Conservation (phyloP, 345 rosid genomes). For the Euphorbia peplus region DNA sequence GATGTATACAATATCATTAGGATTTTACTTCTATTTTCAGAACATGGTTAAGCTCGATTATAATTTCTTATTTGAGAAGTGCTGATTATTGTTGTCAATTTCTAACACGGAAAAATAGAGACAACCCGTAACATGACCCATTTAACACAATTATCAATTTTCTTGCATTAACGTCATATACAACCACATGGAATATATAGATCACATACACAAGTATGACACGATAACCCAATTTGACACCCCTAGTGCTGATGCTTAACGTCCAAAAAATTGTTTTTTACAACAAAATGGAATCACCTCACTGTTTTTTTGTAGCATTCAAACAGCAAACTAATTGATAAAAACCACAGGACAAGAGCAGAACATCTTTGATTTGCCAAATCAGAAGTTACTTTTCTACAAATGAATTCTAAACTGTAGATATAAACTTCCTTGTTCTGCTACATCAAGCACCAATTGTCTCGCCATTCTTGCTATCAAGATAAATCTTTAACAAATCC, state of each 20-base stretch:
- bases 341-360: background rate
- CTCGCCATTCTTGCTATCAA: background rate
- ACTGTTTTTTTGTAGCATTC: background rate
- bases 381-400: background rate
- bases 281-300: background rate
- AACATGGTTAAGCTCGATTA: background rate
- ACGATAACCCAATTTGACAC: too few species aligned
- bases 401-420: background rate
- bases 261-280: too few species aligned
- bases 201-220: too few species aligned
- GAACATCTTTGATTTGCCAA: background rate
- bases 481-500: slow-evolving; percentile 20
- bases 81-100: too few species aligned
- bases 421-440: background rate
- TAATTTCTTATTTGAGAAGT: too few species aligned
- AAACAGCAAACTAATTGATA: background rate
- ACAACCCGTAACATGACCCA: too few species aligned
- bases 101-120: too few species aligned
- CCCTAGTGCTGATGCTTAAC: too few species aligned
- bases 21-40: background rate
- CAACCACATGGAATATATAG: too few species aligned
- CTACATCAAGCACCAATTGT: background rate
- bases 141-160: too few species aligned
- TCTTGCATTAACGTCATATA: too few species aligned
- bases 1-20: background rate